Conservation (phyloP, 768 basidiomycete genomes). For the Mycena alexandri region DNA sequence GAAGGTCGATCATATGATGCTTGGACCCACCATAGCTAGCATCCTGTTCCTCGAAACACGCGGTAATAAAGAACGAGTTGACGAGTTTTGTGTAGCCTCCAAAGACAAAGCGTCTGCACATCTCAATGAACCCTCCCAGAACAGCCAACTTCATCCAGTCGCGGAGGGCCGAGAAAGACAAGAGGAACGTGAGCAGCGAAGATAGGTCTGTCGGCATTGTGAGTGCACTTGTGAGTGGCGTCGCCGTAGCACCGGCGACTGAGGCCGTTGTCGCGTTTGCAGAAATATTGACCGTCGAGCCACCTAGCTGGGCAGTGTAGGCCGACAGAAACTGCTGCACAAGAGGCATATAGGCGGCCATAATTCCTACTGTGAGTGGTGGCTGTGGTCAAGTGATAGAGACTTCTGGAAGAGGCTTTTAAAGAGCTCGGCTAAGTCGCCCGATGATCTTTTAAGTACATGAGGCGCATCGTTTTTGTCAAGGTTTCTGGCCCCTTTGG, state of each 20-base stretch:
- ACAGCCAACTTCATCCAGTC: constrained; percentile 67
- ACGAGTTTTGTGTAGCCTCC: constrained; percentile 51
- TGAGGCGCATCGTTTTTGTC: constrained; percentile 16
- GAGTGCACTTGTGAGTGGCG: constrained; percentile 18
- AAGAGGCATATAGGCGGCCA: constrained; percentile 29
- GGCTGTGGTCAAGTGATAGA: constrained; percentile 32
- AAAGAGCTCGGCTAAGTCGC: constrained; percentile 8
- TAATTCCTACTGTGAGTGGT: constrained; percentile 1
- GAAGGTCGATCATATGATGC: neutral
- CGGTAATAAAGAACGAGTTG: constrained; percentile 64
- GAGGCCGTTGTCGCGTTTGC: constrained; percentile 13
- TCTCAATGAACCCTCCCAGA: constrained; percentile 66
- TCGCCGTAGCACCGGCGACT: constrained; percentile 30
- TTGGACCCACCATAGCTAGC: constrained; percentile 42
- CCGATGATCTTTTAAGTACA: constrained; percentile 21
- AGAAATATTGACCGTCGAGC: constrained; percentile 17
- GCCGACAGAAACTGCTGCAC: constrained; percentile 31
- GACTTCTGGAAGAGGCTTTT: constrained; percentile 26
- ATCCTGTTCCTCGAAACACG: constrained; percentile 57
- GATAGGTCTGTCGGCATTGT: constrained; percentile 28
- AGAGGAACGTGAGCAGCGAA: constrained; percentile 37
- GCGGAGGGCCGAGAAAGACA: constrained; percentile 58
- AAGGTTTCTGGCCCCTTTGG: constrained; percentile 1
- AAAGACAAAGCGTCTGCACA: constrained; percentile 55
- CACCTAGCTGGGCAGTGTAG: constrained; percentile 2